Evolutionary conservation across 2,329 filamentous ascomycete species (phyloP), one percentile per base, ranked within the genome.

Genomic region (Arachnopeziza araneosa): DNA sequence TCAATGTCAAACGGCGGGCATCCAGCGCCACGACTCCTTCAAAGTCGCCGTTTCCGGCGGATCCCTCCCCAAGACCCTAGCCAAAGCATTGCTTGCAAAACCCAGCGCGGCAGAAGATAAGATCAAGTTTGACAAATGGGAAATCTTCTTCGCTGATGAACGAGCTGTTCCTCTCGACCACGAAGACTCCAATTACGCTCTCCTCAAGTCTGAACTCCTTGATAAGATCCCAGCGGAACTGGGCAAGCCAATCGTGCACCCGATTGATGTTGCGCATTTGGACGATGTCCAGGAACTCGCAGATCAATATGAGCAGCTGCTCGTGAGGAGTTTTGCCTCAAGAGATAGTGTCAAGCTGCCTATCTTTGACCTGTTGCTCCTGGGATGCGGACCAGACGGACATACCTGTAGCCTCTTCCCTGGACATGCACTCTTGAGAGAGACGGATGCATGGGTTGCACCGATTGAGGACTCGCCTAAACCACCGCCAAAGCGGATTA

Each of bases 71-170:
- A 88, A 91, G 72, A 90, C 88, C 17, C 87, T 99, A 50, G 91
- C 92, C 52, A 85, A 91, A 74, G 92, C 92, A 10, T 85, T 98
- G 12, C 84, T 98, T 24, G 72, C 84, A 22, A 68, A 77, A 71
- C 71, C 75, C 23, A 78, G 76, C 10, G 72, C 76, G 50, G 60
- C 69, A 8, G 68, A 87, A 59, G 90, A 92, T 72, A 81, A 78
- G 3, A 77, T 93, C 67, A 80, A 89, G 69, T 96, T 96, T 76
- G 80, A 82, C 73, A 91, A 90, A 75, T 99, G 95, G 95, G 90
- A 98, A 71, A 91, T 99, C 72, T 99, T 98, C 82, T 98, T 97
- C 76, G 93, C 93, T 72, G 95, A 99, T 74, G 95, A 99, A 81
- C 90, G 95, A 71, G 91, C 91, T 68, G 95, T 98, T 57, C 90